These are phyloP conservation scores for Paspalum notatum DNA, from an alignment of 176 grass and related monocot genomes.

Conservation along the genomic window DNA sequence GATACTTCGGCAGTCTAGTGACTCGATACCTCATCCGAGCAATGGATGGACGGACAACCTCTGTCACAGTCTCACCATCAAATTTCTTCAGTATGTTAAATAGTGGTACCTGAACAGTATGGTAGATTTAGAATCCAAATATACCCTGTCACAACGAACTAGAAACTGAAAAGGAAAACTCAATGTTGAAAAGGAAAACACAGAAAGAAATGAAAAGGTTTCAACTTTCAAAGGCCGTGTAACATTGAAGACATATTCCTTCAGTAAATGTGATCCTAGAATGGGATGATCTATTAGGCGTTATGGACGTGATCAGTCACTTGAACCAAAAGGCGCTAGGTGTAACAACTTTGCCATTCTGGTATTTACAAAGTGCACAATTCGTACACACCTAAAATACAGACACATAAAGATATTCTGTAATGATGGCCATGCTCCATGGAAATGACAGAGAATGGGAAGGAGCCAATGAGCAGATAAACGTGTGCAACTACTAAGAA, in stretches of 20 bases:
- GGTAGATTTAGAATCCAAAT: conserved; percentile 27
- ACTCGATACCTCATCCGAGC: conserved; percentile 95
- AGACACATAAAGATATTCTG: neutral
- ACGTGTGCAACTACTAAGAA: neutral
- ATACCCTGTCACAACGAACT: neutral
- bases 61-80: conserved; percentile 83
- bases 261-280: neutral
- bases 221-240: neutral
- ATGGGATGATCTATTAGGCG: neutral
- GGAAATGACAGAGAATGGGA: neutral
- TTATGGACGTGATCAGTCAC: neutral
- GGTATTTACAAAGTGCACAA: neutral
- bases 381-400: neutral
- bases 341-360: neutral
- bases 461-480: neutral
- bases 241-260: neutral
- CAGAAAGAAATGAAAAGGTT: neutral
- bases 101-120: conserved; percentile 66
- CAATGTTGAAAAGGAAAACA: neutral
- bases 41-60: conserved; percentile 87
- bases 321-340: neutral
- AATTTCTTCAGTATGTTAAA: conserved; percentile 99
- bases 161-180: neutral
- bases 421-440: conserved; percentile 3
- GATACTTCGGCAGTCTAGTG: conserved; percentile 80